Base-by-base conservation (phyloP, 192 early-diverging fungal genomes). In the Coemansia sp. region DNA sequence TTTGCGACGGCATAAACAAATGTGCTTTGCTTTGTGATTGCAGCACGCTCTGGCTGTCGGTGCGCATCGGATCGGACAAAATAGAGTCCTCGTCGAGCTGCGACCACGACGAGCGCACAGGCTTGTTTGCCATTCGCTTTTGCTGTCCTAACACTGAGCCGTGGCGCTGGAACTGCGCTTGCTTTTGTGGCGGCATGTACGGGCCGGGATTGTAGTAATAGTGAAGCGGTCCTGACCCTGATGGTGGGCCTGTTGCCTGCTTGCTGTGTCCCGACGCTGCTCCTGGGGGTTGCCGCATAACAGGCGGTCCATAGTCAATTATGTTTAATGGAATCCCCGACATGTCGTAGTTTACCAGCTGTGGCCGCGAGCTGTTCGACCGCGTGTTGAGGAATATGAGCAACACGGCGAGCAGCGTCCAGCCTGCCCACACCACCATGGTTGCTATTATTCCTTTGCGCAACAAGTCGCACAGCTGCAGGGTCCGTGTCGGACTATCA, bases 71-170 rank as follows among this genome's bases (percentile, higher is more conserved):
- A 3, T 72, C 72, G 0, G 64, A 59, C 5, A 61, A 23, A 3
- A 67, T 55, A 1, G 78, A 81, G 35, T 74, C 72, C 16, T 68
- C 69, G 29, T 81, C 78, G 6, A 65, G 47, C 41, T 75, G 63
- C 4, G 78, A 75, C 78, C 78, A 81, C 2, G 78, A 81, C 0
- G 72, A 71, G 25, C 78, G 68, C 41, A 60, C 51, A 19, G 59
- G 69, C 14, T 38, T 67, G 50, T 31, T 50, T 22, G 60, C 19
- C n/a, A 47, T 25, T 21, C 58, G 58, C 47, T 64, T 68, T 8
- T 57, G 65, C 6, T 58, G 56, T 12, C 25, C 43, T 1, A 37
- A 31, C 17, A 43, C 62, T 3, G 57, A 49, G 41, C 53, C 47
- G 19, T 59, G 63, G 48, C 38, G 55, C 19, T 11, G 51, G 26